These are phyloP conservation scores for Knoxdaviesia capensis DNA, from an alignment of 2,329 filamentous ascomycete species.

Conservation along the genomic window DNA sequence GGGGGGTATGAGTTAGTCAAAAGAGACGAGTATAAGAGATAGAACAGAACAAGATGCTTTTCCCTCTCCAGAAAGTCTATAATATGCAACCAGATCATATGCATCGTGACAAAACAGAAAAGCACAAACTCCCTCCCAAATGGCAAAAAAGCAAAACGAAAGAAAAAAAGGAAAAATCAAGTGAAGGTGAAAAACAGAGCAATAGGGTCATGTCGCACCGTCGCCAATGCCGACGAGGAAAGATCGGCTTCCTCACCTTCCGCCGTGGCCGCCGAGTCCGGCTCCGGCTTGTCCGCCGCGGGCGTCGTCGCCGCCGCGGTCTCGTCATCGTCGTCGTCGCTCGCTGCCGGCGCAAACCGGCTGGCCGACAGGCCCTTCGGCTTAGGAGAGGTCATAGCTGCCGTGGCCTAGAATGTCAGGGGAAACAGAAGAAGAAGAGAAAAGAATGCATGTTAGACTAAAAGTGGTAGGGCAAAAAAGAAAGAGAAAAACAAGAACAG, in stretches of 20 bases:
- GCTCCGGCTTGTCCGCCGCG: background rate
- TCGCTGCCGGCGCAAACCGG: slow-evolving; percentile 24
- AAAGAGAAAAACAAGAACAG: background rate
- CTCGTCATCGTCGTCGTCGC: slow-evolving; percentile 10
- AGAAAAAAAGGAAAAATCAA: too few relatives aligned
- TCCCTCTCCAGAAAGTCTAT: too few relatives aligned
- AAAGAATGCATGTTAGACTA: background rate
- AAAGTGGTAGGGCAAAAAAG: slow-evolving; percentile 2
- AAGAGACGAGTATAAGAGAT: too few relatives aligned
- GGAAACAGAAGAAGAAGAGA: slow-evolving; percentile 1
- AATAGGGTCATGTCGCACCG: slow-evolving; percentile 35
- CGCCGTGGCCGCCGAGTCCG: slow-evolving; percentile 5
- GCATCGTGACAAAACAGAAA: too few relatives aligned
- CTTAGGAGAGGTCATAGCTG: slow-evolving; percentile 14
- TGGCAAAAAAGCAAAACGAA: too few relatives aligned
- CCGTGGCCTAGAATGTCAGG: slow-evolving; percentile 19
- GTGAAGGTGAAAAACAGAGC: background rate
- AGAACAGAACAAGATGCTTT: too few relatives aligned
- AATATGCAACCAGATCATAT: too few relatives aligned
- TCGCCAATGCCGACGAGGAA: slow-evolving; percentile 45
- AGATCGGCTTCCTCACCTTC: slow-evolving; percentile 44
- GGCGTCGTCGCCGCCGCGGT: slow-evolving; percentile 12
- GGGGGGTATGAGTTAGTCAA: too few relatives aligned
- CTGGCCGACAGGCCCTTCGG: slow-evolving; percentile 33
- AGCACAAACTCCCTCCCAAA: too few relatives aligned